phyloP scores from a whole-genome alignment of 2,329 filamentous ascomycete species.

The Monilinia polystroma region DNA sequence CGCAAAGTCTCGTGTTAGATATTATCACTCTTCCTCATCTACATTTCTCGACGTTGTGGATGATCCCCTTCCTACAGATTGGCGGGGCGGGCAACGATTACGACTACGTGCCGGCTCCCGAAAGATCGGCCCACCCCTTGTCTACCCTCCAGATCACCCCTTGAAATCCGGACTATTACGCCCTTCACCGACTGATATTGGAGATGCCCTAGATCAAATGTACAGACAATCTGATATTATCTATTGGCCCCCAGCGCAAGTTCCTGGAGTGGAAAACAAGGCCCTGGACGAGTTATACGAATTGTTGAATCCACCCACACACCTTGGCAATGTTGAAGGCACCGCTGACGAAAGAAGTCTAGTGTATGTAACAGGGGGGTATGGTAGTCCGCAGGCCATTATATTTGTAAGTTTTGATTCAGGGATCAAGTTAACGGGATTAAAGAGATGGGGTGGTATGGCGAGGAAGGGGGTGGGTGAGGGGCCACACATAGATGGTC shows the following conservation, averaged over 20 bases:
- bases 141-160: slow-evolving; percentile 9
- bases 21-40: slow-evolving; percentile 53
- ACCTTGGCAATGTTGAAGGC: slow-evolving; percentile 44
- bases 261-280: slow-evolving; percentile 29
- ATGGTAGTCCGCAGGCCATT: slow-evolving; percentile 39
- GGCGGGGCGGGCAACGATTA: slow-evolving; percentile 42
- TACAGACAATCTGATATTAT: slow-evolving; percentile 31
- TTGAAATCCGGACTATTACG: slow-evolving; percentile 27
- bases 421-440: slow-evolving; percentile 39
- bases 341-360: slow-evolving; percentile 49
- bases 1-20: slow-evolving; percentile 53
- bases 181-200: slow-evolving; percentile 25
- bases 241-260: slow-evolving; percentile 42
- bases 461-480: slow-evolving; percentile 32
- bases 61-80: slow-evolving; percentile 44
- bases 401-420: slow-evolving; percentile 49
- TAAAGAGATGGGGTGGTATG: slow-evolving; percentile 34
- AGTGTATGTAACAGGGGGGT: slow-evolving; percentile 45
- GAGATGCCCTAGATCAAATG: slow-evolving; percentile 32
- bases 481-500: slow-evolving; percentile 35
- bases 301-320: slow-evolving; percentile 44
- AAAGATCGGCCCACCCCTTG: slow-evolving; percentile 39
- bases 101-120: slow-evolving; percentile 53
- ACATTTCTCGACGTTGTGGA: slow-evolving; percentile 62
- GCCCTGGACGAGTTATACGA: slow-evolving; percentile 42